These are phyloP conservation scores for Clavispora fructus DNA, from an alignment of 805 yeast genomes.

Conservation along the genomic window DNA sequence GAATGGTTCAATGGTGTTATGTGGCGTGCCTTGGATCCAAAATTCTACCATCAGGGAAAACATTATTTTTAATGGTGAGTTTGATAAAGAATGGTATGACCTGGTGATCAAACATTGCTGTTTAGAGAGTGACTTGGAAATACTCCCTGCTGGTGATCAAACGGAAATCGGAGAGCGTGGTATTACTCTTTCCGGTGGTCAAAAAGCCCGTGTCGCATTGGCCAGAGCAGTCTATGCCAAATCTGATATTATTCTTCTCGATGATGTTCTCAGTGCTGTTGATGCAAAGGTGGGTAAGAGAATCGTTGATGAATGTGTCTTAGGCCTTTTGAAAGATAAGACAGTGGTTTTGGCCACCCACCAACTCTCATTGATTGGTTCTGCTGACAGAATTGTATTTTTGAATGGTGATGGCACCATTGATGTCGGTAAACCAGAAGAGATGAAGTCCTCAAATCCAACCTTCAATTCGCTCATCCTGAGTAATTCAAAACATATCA, in stretches of 20 bases:
- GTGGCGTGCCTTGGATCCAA: slow-evolving; percentile 9
- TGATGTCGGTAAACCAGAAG: not conserved
- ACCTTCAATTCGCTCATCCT: slow-evolving; percentile 2
- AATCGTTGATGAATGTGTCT: slow-evolving; percentile 5
- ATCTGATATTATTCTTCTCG: slow-evolving; percentile 3
- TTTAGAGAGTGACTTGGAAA: slow-evolving; percentile 4
- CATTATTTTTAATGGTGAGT: slow-evolving; percentile 1
- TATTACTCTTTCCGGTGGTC: slow-evolving; percentile 10
- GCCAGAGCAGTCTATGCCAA: slow-evolving; percentile 8
- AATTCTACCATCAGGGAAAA: slow-evolving; percentile 5
- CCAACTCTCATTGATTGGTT: slow-evolving; percentile 5
- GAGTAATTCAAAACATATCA: not conserved
- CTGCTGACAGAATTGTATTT: slow-evolving; percentile 3
- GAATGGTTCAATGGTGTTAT: slow-evolving; percentile 4
- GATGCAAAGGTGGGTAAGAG: slow-evolving; percentile 7
- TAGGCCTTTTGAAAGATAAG: slow-evolving; percentile 2
- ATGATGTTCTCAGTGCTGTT: slow-evolving; percentile 10
- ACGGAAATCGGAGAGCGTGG: slow-evolving; percentile 10
- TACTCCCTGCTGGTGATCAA: slow-evolving; percentile 6
- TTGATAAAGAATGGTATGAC: slow-evolving; percentile 4
- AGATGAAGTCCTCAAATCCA: not conserved
- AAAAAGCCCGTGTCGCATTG: slow-evolving; percentile 7
- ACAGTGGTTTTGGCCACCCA: slow-evolving; percentile 8
- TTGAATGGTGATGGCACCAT: slow-evolving; percentile 2
- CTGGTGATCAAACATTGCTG: slow-evolving; percentile 3